Evolutionary conservation across 345 rosid genomes (phyloP), one percentile per base, ranked within the genome.

Genomic region (Euphorbia peplus): DNA sequence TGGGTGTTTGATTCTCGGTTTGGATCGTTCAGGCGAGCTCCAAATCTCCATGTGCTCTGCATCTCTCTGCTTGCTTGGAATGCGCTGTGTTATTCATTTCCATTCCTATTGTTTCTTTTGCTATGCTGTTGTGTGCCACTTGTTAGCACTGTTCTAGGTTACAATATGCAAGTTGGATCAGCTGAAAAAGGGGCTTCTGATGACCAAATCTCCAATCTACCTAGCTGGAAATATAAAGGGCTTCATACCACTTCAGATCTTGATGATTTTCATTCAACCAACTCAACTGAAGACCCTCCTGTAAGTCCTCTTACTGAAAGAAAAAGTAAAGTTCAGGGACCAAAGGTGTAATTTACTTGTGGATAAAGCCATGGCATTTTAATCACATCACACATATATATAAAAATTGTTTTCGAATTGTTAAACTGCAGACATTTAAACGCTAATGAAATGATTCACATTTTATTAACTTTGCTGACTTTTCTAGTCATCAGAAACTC

Each of bases 1-100:
- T 95, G 99, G 99, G 92, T 92, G 44, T 95, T 95, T 0, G 99
- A 95, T 81, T 87, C 99, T 1, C 86, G 97, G 21, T 86, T 92
- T 4, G 92, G 91, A 46, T 87, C 97, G 0, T 88, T 90, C 85
- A 79, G 78, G 4, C 83, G 70, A 39, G 93, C 99, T 56, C 98
- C 99, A 0, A 91, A 83, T 59, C 97, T 95, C 42, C 92, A 95
- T 18, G 83, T 86, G 24, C 91, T 95, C 48, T 95, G 98, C 75
- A 83, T 90, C 84, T 86, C 88, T 60, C 86, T 95, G 65, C 95
- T 95, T 63, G 85, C 96, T 12, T 92, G 93, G 96, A 95, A 92
- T 65, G 99, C 98, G 35, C 70, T 92, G 71, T 70, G 95, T 76
- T 95, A 95, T 81, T 90, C 97, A 0, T 88, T 92, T 80, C 98